Evolutionary conservation across 257 asterid species (phyloP), one percentile per base, ranked within the genome.

Genomic region (Mitragyna speciosa): DNA sequence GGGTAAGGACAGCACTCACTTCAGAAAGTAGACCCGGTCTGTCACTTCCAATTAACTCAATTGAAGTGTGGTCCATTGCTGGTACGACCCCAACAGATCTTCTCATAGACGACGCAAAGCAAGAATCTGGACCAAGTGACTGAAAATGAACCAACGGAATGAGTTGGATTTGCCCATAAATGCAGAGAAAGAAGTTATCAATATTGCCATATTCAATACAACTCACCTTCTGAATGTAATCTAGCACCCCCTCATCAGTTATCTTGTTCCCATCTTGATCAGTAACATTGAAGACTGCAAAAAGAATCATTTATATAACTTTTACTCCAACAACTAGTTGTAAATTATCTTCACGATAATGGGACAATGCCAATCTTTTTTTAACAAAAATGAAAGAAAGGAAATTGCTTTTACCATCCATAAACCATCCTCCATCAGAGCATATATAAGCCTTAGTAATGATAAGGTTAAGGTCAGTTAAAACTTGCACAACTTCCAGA

Each of bases 401-500:
- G 6, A 33, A 75, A 85, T 41, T 64, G 47, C 20, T 12, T 61
- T 72, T 91, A 96, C 99, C 99, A 82, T 96, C 99, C 99, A 96
- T 96, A 79, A 94, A 96, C 99, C 99, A 96, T 78, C 99, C 98
- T 41, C 98, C 99, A 91, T 96, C 99, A 36, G 99, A 96, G 85
- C 91, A 87, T 8, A 96, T 96, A 70, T 94, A 94, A 71, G 98
- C 98, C 81, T 96, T 96, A 28, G 91, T 90, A 59, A 96, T 87
- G 73, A 89, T 58, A 22, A 96, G 90, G 84, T 92, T 94, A 85
- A 96, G 98, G 90, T 96, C 99, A 30, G 97, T 96, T 70, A 96
- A 93, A 73, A 96, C 83, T 87, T 94, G 99, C 8, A 96, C 94
- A 31, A 96, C 97, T 84, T 96, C 99, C 4, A 96, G 90, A 73